Conservation (phyloP, 495 filamentous ascomycete genomes). For the Aspergillus kassunensis region DNA sequence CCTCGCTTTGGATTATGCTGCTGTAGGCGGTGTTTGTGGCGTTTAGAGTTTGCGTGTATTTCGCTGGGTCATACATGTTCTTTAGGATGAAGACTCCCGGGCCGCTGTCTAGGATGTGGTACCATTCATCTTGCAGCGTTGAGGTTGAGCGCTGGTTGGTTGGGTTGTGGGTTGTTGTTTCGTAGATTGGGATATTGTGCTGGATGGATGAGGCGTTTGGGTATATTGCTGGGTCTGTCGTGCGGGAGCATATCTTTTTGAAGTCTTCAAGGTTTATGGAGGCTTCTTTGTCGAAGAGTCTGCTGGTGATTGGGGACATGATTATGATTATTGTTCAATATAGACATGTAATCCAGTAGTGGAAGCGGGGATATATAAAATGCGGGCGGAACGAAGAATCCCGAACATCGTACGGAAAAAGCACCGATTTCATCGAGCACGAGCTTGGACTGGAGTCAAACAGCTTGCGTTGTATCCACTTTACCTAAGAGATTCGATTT, state of each 20-base stretch:
- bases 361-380: background rate
- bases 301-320: conserved; percentile 1
- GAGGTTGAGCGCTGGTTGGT: conserved; percentile 15
- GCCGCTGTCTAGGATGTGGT: conserved; percentile 48
- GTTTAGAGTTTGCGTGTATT: conserved; percentile 29
- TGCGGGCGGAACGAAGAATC: background rate
- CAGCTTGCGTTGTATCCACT: too few relatives aligned
- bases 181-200: conserved; percentile 52
- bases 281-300: conserved; percentile 21
- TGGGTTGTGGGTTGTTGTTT: conserved; percentile 28
- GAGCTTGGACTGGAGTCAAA: too few relatives aligned
- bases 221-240: conserved; percentile 31
- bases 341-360: background rate
- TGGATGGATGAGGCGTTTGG: conserved; percentile 37
- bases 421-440: too few relatives aligned
- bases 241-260: conserved; percentile 39
- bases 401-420: too few relatives aligned
- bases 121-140: conserved; percentile 56
- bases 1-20: conserved; percentile 41
- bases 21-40: conserved; percentile 40
- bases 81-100: conserved; percentile 52
- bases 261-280: conserved; percentile 34
- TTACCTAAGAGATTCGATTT: too few relatives aligned
- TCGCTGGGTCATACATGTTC: conserved; percentile 34
- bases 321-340: too few relatives aligned